Evolutionary conservation across 257 asterid species (phyloP).

Genomic region (Thymus quinquecostatus): DNA sequence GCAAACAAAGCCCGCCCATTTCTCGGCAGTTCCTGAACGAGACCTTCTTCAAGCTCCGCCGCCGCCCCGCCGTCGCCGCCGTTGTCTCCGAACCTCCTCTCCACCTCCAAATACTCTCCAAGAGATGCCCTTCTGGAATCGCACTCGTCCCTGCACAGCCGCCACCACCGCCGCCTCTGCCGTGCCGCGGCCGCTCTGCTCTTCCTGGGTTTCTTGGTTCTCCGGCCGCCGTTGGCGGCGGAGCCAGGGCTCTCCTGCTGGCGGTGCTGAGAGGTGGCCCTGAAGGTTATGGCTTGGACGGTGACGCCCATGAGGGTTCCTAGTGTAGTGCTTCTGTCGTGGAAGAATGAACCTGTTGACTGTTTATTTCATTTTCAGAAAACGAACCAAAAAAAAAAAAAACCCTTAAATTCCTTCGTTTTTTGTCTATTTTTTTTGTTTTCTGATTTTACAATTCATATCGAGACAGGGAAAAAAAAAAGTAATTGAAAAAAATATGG

Average conservation of each 20-base stretch:
- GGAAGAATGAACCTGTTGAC: conserved; percentile 99
- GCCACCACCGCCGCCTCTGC: conserved; percentile 88
- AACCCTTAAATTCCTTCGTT: not conserved
- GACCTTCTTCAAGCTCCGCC: conserved; percentile 79
- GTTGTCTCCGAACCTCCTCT: conserved; percentile 77
- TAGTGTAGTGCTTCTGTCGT: conserved; percentile 82
- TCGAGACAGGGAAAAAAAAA: not conserved
- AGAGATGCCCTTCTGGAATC: conserved; percentile 72
- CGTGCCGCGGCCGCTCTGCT: conserved; percentile 50
- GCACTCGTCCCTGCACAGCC: conserved; percentile 69
- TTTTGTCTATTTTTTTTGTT: not conserved
- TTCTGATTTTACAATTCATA: not conserved
- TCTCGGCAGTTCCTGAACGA: conserved; percentile 49
- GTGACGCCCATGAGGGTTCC: conserved; percentile 94
- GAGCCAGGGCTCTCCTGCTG: conserved; percentile 46
- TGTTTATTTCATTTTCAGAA: too few species aligned
- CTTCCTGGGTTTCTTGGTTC: conserved; percentile 53
- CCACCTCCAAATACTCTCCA: conserved; percentile 85
- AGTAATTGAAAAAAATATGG: not conserved
- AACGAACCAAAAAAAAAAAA: not conserved
- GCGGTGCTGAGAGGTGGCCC: conserved; percentile 70
- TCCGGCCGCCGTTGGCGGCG: conserved; percentile 40
- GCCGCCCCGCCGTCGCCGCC: conserved; percentile 41
- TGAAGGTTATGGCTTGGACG: conserved; percentile 68
- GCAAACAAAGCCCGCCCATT: conserved; percentile 76